Evolutionary conservation across 495 filamentous ascomycete species (phyloP).

Genomic region (Endocarpon pusillum): DNA sequence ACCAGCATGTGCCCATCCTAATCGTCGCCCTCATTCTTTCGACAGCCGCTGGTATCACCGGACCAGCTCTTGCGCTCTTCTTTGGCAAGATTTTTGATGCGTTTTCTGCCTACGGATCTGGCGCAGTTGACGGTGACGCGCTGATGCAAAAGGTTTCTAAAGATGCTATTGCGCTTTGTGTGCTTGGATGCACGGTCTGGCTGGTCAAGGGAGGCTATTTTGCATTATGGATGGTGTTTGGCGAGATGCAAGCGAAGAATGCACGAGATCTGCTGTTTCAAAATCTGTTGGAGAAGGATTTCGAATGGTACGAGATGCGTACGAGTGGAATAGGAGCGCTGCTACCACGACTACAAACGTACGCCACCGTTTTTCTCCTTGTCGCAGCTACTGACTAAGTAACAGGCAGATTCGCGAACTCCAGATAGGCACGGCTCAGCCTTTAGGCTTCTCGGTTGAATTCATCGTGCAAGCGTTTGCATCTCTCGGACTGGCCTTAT

Average conservation of each 20-base stretch:
- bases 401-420: slow-evolving; percentile 66
- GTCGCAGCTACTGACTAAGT: not conserved
- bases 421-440: slow-evolving; percentile 61
- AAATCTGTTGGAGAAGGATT: slow-evolving; percentile 49
- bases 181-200: slow-evolving; percentile 45
- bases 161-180: slow-evolving; percentile 39
- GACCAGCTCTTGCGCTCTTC: slow-evolving; percentile 49
- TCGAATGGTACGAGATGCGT: slow-evolving; percentile 69
- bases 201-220: slow-evolving; percentile 47
- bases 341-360: slow-evolving; percentile 59
- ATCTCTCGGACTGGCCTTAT: slow-evolving; percentile 53
- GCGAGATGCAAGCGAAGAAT: slow-evolving; percentile 59
- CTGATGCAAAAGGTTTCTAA: slow-evolving; percentile 37
- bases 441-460: slow-evolving; percentile 50
- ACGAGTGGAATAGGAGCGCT: slow-evolving; percentile 56
- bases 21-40: slow-evolving; percentile 35
- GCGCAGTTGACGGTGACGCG: slow-evolving; percentile 25
- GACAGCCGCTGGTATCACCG: slow-evolving; percentile 40
- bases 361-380: slow-evolving; percentile 14
- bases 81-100: slow-evolving; percentile 61
- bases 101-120: slow-evolving; percentile 48
- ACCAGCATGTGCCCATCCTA: slow-evolving; percentile 39
- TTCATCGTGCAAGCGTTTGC: slow-evolving; percentile 41
- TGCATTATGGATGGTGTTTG: slow-evolving; percentile 52
- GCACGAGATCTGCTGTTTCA: slow-evolving; percentile 48